phyloP scores from a whole-genome alignment of 2,329 filamentous ascomycete genomes.

The Chalara sp. region DNA sequence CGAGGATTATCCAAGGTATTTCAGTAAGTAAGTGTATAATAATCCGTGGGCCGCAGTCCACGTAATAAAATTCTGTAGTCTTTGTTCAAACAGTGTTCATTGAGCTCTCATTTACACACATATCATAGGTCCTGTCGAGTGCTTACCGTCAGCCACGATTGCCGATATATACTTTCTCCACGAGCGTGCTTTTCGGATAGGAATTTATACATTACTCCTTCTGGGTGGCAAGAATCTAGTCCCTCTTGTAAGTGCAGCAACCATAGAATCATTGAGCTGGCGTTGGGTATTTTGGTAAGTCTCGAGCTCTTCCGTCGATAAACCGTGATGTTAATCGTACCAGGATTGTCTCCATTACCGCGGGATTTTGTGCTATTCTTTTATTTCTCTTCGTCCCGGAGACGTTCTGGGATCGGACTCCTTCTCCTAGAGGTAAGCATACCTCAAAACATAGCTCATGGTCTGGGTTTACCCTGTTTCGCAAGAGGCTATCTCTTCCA shows the following conservation, averaged over 20 bases:
- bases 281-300: constrained; percentile 82
- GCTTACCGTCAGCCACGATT: constrained; percentile 86
- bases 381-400: constrained; percentile 91
- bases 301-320: too few relatives aligned
- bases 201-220: constrained; percentile 85
- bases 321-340: constrained; percentile 16
- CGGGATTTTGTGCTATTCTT: constrained; percentile 61
- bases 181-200: constrained; percentile 85
- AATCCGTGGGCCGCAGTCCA: too few relatives aligned
- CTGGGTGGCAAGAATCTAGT: constrained; percentile 88
- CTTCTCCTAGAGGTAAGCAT: constrained; percentile 31
- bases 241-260: constrained; percentile 76
- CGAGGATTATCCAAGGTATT: constrained; percentile 80
- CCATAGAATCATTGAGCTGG: constrained; percentile 75
- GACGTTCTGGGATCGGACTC: constrained; percentile 89
- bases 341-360: constrained; percentile 77
- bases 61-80: too few relatives aligned
- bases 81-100: too few relatives aligned
- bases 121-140: constrained; percentile 63
- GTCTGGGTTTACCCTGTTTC: constrained; percentile 12
- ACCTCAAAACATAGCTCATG: constrained; percentile 10
- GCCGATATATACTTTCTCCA: constrained; percentile 96
- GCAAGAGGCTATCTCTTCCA: too few relatives aligned
- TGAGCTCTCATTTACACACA: not conserved
- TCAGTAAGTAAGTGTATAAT: constrained; percentile 55